A percentile compares a stretch with the other conserved stretches of the same genome.
These are phyloP conservation scores for Stemphylium vesicarium DNA, from an alignment of 2,329 filamentous ascomycete genomes.

Conservation along the genomic window DNA sequence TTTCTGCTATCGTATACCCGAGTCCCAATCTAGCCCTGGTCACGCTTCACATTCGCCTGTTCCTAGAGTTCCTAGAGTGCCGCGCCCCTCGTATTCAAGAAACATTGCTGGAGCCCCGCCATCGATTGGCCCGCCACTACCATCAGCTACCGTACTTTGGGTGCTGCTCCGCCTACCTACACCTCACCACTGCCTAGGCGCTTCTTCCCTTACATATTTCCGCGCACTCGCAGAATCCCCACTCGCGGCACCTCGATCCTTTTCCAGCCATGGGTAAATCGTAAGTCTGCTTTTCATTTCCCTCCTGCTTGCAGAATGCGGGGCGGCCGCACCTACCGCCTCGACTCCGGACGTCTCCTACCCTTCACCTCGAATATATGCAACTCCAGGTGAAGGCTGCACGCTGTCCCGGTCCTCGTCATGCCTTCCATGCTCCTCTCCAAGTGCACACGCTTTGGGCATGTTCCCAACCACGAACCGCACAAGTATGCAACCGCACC, in stretches of 20 bases:
- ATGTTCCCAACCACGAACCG: slow-evolving; percentile 9
- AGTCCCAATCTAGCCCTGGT: neutral
- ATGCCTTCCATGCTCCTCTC: slow-evolving; percentile 13
- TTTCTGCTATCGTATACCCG: neutral
- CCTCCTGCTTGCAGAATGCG: slow-evolving; percentile 21
- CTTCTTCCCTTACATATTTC: slow-evolving; percentile 13
- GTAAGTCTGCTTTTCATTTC: slow-evolving; percentile 40
- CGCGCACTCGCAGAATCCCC: slow-evolving; percentile 6
- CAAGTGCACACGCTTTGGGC: slow-evolving; percentile 2
- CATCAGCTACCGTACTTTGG: slow-evolving; percentile 11
- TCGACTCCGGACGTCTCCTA: slow-evolving; percentile 23
- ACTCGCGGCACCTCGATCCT: slow-evolving; percentile 7
- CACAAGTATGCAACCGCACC: slow-evolving; percentile 18
- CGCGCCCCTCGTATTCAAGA: slow-evolving; percentile 4
- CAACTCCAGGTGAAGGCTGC: slow-evolving; percentile 6
- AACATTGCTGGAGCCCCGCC: slow-evolving; percentile 20
- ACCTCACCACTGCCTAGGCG: slow-evolving; percentile 21
- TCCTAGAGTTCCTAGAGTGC: slow-evolving; percentile 1
- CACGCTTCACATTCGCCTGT: neutral
- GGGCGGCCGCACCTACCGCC: slow-evolving; percentile 16
- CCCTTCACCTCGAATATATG: slow-evolving; percentile 24
- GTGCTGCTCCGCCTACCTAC: slow-evolving; percentile 22
- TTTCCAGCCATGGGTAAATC: slow-evolving; percentile 49
- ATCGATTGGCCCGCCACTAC: slow-evolving; percentile 28
- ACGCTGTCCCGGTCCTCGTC: slow-evolving; percentile 5